Evolutionary conservation across 176 grass and related monocot species (phyloP), one percentile per base, ranked within the genome.

Genomic region (Carex cristatella): DNA sequence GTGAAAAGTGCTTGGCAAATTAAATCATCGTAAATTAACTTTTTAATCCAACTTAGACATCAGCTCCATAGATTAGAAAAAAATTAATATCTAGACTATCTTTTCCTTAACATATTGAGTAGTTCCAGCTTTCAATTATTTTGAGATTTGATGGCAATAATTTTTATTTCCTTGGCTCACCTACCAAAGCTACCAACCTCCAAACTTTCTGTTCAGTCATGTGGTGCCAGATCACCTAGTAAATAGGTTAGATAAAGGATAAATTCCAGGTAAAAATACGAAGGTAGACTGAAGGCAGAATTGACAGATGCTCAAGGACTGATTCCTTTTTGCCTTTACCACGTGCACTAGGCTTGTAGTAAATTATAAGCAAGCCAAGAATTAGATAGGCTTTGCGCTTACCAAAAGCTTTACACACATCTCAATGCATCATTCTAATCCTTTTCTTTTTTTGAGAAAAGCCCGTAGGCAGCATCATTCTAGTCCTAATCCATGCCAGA

Each of bases 241-340:
- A 65, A 65, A 62, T 7, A 42, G 46, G 65, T 23, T 68, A 35
- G 19, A 83, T 30, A 54, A 69, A 30, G 19, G 65, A 30, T 83
- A 69, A 83, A 54, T 67, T 83, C 37, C 37, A 28, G 65, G 81
- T 83, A 83, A 67, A 69, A 79, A 55, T 66, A 83, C 42, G 28
- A 69, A 83, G 23, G 81, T 55, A 49, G 61, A 61, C 61, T 81
- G 40, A 27, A 81, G 79, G 48, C 33, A 8, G 30, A 69, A 27
- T 30, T 30, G 79, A 49, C 33, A 8, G 15, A 69, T 67, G 18
- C 35, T 58, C 15, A 61, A 57, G 51, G 32, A 81, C 33, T 81
- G 61, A 68, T 87, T 83, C 65, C 56, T 54, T 87, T 83, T 83
- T 27, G 38, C 66, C 80, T 76, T 83, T 76, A 77, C 79, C 80